Conservation (phyloP, 163 green algal genomes). For the Chlamydomonas reinhardtii region DNA sequence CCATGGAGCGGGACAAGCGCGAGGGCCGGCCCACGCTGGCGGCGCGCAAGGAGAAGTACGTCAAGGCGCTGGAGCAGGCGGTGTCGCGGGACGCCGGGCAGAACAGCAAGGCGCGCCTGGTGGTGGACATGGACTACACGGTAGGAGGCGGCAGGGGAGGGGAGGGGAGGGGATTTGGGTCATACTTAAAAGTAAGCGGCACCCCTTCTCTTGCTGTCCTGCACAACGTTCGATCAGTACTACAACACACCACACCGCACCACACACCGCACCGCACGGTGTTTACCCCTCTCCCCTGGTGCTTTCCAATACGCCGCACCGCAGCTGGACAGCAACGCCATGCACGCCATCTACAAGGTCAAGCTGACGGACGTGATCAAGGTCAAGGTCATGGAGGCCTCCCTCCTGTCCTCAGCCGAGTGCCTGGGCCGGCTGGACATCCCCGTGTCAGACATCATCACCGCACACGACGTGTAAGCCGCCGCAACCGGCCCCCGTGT, state of each 20-base stretch:
- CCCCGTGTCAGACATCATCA: slow-evolving; percentile 32
- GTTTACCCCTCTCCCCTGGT: too few relatives aligned
- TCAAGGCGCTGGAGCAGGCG: slow-evolving; percentile 22
- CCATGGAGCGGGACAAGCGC: not conserved
- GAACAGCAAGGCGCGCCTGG: slow-evolving; percentile 15
- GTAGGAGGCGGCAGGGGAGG: not conserved
- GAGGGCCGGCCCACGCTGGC: slow-evolving; percentile 16
- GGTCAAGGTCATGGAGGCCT: slow-evolving; percentile 43
- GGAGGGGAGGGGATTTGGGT: too few relatives aligned
- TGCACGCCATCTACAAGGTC: slow-evolving; percentile 42
- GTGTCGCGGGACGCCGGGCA: not conserved
- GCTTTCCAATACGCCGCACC: not conserved
- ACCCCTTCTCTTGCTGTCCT: too few relatives aligned
- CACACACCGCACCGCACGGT: too few relatives aligned
- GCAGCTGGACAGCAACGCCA: slow-evolving; percentile 32
- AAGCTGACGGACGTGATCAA: slow-evolving; percentile 45
- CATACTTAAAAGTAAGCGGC: too few relatives aligned
- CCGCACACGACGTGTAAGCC: not conserved
- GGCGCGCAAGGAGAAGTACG: slow-evolving; percentile 6
- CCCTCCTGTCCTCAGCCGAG: not conserved
- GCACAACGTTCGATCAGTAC: too few relatives aligned
- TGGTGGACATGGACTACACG: slow-evolving; percentile 39
- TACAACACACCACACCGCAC: too few relatives aligned
- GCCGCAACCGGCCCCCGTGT: too few relatives aligned
- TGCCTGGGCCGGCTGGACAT: slow-evolving; percentile 41